Percentiles rank a stretch among this genome's conserved stretches.
Evolutionary conservation across 2,329 filamentous ascomycete species (phyloP).

Genomic region (Claviceps pusilla): DNA sequence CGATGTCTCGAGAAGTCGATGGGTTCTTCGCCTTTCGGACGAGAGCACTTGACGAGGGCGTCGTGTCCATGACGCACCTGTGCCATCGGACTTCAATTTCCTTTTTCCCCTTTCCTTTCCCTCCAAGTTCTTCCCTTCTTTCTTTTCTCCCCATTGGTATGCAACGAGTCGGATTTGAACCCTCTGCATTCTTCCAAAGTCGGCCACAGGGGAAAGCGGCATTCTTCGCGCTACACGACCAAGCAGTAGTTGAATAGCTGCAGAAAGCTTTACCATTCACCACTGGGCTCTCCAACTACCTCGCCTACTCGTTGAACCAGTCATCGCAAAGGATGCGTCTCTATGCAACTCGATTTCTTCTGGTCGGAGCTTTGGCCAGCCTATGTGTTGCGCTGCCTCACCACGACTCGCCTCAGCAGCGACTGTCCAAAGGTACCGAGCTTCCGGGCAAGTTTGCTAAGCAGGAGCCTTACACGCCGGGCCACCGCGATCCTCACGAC

Average conservation of each 20-base stretch:
- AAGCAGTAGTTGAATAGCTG: not conserved
- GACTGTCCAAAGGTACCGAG: constrained; percentile 33
- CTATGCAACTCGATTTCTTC: constrained; percentile 12
- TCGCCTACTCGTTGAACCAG: not conserved
- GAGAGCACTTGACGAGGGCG: not conserved
- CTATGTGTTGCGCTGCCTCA: constrained; percentile 15
- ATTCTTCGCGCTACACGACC: not conserved
- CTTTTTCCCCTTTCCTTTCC: too few relatives aligned
- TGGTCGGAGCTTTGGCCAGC: constrained; percentile 11
- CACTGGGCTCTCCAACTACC: not conserved
- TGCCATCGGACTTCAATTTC: not conserved
- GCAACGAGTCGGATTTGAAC: too few relatives aligned
- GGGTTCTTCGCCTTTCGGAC: not conserved
- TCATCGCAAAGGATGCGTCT: constrained; percentile 13
- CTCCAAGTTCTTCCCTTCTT: not conserved
- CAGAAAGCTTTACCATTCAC: not conserved
- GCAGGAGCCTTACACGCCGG: constrained; percentile 42
- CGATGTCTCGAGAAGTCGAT: not conserved
- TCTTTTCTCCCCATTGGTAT: not conserved
- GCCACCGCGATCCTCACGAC: constrained; percentile 46
- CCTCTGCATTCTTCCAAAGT: too few relatives aligned
- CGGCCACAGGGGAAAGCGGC: not conserved
- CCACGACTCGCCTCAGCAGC: constrained; percentile 39
- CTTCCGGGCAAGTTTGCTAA: constrained; percentile 27
- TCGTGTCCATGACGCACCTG: not conserved